These are phyloP conservation scores for Phytophthora macrochlamydospora DNA, from an alignment of 352 stramenopile species.

Conservation along the genomic window DNA sequence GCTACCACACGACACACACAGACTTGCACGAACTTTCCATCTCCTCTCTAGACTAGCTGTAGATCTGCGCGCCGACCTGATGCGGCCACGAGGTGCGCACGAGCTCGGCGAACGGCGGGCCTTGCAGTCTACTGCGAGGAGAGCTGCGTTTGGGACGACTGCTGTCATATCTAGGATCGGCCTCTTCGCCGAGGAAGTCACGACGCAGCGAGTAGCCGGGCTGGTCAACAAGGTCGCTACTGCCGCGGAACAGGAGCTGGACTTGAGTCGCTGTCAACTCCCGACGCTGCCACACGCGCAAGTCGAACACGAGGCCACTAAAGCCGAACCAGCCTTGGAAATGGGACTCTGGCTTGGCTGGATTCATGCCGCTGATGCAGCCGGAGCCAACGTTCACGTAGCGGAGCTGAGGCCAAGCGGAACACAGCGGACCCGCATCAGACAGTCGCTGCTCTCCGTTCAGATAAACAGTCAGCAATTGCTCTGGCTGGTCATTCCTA, in stretches of 20 bases:
- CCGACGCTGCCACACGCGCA: slow-evolving; percentile 53
- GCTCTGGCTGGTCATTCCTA: slow-evolving; percentile 32
- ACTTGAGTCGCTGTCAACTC: slow-evolving; percentile 54
- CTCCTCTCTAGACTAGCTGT: slow-evolving; percentile 29
- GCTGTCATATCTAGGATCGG: slow-evolving; percentile 8
- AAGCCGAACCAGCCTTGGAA: slow-evolving; percentile 79
- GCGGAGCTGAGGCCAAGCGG: slow-evolving; percentile 51
- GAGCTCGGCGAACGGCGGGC: slow-evolving; percentile 41
- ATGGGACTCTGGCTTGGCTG: slow-evolving; percentile 57
- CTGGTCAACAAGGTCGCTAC: slow-evolving; percentile 52
- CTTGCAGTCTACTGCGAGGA: slow-evolving; percentile 25
- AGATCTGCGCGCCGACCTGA: slow-evolving; percentile 71
- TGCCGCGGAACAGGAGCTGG: slow-evolving; percentile 69
- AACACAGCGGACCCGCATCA: slow-evolving; percentile 40
- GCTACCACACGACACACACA: slow-evolving; percentile 2
- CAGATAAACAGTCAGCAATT: slow-evolving; percentile 54
- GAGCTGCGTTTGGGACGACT: slow-evolving; percentile 18
- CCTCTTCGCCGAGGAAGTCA: slow-evolving; percentile 27
- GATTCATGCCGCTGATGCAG: slow-evolving; percentile 58
- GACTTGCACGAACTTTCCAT: not conserved
- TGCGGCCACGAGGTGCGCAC: slow-evolving; percentile 57
- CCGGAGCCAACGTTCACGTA: slow-evolving; percentile 67
- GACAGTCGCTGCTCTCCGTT: slow-evolving; percentile 62
- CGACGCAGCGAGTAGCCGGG: slow-evolving; percentile 58
- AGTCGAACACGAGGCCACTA: slow-evolving; percentile 65